Base-by-base conservation (phyloP, 768 basidiomycete species). In the Tulasnella sp. region DNA sequence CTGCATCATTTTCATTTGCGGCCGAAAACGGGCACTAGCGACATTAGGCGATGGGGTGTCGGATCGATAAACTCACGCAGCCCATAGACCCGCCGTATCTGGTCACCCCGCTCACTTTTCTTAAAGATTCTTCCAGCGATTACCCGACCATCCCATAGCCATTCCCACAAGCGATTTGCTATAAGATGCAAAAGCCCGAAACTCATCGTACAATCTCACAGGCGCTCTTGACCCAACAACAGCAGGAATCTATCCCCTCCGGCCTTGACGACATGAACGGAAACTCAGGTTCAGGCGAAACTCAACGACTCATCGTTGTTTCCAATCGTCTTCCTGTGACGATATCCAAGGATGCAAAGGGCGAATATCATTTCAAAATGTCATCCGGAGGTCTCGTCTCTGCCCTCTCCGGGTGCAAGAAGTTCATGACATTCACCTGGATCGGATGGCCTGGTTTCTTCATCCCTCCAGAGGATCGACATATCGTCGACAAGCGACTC, bases 351-450 rank as follows among this genome's bases (percentile, higher is more conserved):
- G 92, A 96, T 76, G 80, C 76, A 12, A 69, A 72, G 45, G 91
- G 91, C 63, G 81, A 93, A 65, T 96, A 92, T 67, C 87, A 92
- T 71, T 98, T 95, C 78, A 86, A 93, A 73, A 95, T 96, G 92
- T 92, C 89, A 54, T 92, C 89, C 3, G 95, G 95, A 25, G 95
- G 95, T 48, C 84, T 99, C 55, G 95, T 98, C 56, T 91, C 87
- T 47, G 95, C 95, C 54, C 80, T 99, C 58, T 84, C 85, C 20
- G 93, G 95, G 41, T 93, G 91, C 76, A 99, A 99, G 71, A 96
- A 95, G 70, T 90, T 84, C 31, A 81, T 98, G 75, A 82, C 77
- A 65, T 98, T 99, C 69, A 95, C 89, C 20, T 96, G 93, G 89
- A 92, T 95, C 60, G 86, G 87, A 52, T 95, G 88, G 88, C 83